Base-by-base conservation (phyloP, 306 rosid species). In the Potentilla sterilis region DNA sequence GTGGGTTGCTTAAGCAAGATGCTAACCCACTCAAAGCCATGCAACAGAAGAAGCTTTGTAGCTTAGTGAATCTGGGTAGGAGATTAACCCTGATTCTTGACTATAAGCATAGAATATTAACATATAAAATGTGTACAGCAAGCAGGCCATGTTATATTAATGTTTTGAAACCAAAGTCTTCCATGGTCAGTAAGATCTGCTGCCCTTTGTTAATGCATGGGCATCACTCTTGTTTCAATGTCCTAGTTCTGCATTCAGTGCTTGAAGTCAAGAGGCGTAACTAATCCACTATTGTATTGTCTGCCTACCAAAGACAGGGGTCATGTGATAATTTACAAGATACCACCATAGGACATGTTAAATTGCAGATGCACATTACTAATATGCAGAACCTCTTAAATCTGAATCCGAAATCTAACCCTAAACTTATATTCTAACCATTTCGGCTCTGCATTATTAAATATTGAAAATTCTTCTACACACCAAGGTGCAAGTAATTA, bases 161-260 rank as follows among this genome's bases (percentile, higher is more conserved):
- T n/a, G 74, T 70, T 44, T 24, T 34, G 46, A 51, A 81, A 28
- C 0, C 16, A 9, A 38, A 54, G 63, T 77, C 64, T 37, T 61
- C 24, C 14, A 0, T 6, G 7, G 76, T 68, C 69, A 38, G 69
- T 61, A 54, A 82, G 79, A 77, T 76, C 78, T 73, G 78, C 13
- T 37, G 1, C 35, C 65, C 61, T 66, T 75, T 67, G 42, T 69
- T 42, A 77, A 77, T 57, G 82, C 83, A 77, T 48, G 75, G 82
- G 57, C 52, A 76, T 15, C 68, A 66, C 52, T 24, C n/a, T n/a
- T 21, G 40, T 65, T 63, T 38, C 47, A 34, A 44, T 24, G 28
- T 58, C 43, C 16, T 32, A 47, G 43, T 59, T 77, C 19, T 68
- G 69, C 42, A 47, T 47, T 59, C 73, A 44, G 11, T 16, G 28